Base-by-base conservation (phyloP, 108 stramenopile genomes). In the Nitzschia sp. region DNA sequence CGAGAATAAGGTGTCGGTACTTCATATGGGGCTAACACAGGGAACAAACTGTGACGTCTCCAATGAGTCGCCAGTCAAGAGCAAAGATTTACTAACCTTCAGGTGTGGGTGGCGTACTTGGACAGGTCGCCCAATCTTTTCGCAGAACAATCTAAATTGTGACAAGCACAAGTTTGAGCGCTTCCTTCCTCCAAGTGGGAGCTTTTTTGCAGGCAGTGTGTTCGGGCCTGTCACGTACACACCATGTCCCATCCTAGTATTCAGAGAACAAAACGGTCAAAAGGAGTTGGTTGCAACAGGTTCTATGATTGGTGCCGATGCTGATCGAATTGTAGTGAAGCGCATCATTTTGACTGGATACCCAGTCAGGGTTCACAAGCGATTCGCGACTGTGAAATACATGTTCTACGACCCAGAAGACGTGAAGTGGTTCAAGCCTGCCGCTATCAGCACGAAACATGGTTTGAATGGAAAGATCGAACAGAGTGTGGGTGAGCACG, bases 391-490 rank as follows among this genome's bases (percentile, higher is more conserved):
- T 14, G 96, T 99, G 41, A 96, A 97, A 77, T 93, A 96, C 80
- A 98, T 99, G 97, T 99, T 99, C 76, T 92, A 93, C 77, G 90
- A 96, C 72, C 98, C 97, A 1, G 96, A 97, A 37, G 97, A 98
- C 75, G 95, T 97, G 21, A 86, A 83, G 80, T 99, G 96, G 97
- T 99, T 98, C 89, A 96, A 96, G 69, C 98, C 98, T 10, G 96
- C 98, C 19, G 96, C 90, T 52, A 77, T 99, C 38, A 72, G 76
- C 14, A 99, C 98, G 46, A 98, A 98, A 80, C 94, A 97, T 69
- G 99, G 99, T 7, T 80, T 98, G 56, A 80, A 89, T 65, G 98
- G 97, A 57, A 94, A 97, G 68, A 98, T 99, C 56, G 71, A 86
- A 48, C 86, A 97, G 55, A 91, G 97, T 44, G 86, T 98, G 41